Base-by-base conservation (phyloP, 257 asterid genomes). In the Marsdenia floribunda region DNA sequence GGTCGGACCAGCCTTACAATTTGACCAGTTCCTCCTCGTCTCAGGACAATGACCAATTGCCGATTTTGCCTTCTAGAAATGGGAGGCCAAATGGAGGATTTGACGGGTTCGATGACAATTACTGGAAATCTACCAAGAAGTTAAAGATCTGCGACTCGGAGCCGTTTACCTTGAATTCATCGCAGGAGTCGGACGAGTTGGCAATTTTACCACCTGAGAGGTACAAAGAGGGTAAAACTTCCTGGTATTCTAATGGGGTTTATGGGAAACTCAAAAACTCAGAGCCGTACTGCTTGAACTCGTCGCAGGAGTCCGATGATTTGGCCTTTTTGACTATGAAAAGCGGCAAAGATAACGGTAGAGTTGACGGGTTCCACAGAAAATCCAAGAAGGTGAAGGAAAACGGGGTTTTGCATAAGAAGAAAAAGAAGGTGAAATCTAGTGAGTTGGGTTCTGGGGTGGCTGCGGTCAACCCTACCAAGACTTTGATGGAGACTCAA, bases 401-500 rank as follows among this genome's bases (percentile, higher is more conserved):
- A 66, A 85, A 81, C 47, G 85, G 82, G 74, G 69, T 63, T 76
- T 70, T 80, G 70, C 85, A 81, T 78, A 89, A 86, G 85, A 84
- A 87, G 77, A 86, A 82, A 80, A 87, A 84, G 59, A 88, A 92
- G 70, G 78, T 77, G 75, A 75, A 86, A 78, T 15, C 24, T 16
- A 79, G 85, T 82, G 90, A 81, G 80, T 9, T 76, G 64, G 94
- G 40, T 60, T 58, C 71, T 13, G 68, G 50, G 60, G 49, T 77
- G 29, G 76, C 70, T 47, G 63, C 85, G 49, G 35, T 74, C 61
- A 82, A 79, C n/a, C 80, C 86, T 61, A 83, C 92, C 22, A 82
- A 90, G 73, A 89, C 97, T 15, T 77, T 93, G 83, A 88, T 91
- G 95, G 98, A 91, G 85, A 89, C 97, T 75, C 97, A 89, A 79